A percentile compares a stretch with the other conserved stretches of the same genome.
Evolutionary conservation across 768 basidiomycete species (phyloP).

Genomic region (Tricholoma bakamatsutake): DNA sequence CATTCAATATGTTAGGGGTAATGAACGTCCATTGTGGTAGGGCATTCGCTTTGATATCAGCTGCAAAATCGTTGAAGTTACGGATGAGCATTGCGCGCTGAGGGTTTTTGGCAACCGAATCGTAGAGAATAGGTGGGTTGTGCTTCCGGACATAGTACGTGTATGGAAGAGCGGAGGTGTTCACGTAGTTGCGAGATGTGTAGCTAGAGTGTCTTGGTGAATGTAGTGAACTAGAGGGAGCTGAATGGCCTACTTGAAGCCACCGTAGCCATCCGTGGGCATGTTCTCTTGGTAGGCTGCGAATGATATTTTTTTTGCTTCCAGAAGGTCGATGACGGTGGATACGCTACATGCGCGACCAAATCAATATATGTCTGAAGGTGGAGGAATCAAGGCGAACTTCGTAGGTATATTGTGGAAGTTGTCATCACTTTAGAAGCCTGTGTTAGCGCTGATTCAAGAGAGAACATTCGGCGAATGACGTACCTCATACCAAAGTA

Average conservation of each 20-base stretch:
- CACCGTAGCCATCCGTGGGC: constrained; percentile 43
- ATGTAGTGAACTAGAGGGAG: not conserved
- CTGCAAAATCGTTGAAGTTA: constrained; percentile 59
- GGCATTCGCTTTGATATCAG: constrained; percentile 41
- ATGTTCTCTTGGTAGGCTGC: constrained; percentile 56
- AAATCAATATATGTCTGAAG: not conserved
- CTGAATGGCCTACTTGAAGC: constrained; percentile 24
- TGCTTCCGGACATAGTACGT: constrained; percentile 4
- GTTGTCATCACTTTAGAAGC: constrained; percentile 39
- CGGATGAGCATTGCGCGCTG: constrained; percentile 39
- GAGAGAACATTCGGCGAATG: not conserved
- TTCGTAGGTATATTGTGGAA: constrained; percentile 35
- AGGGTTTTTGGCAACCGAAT: constrained; percentile 40
- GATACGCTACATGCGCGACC: constrained; percentile 27
- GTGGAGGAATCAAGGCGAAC: not conserved
- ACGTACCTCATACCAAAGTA: not conserved
- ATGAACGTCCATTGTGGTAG: constrained; percentile 59
- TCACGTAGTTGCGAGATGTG: not conserved
- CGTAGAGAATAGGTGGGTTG: constrained; percentile 41
- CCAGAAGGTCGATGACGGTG: constrained; percentile 55
- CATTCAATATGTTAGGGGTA: constrained; percentile 58
- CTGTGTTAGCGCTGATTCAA: constrained; percentile 12
- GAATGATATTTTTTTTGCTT: constrained; percentile 53
- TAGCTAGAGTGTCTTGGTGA: not conserved
- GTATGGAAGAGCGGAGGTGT: not conserved